phyloP scores from a whole-genome alignment of 306 rosid species.

The Vicia faba region DNA sequence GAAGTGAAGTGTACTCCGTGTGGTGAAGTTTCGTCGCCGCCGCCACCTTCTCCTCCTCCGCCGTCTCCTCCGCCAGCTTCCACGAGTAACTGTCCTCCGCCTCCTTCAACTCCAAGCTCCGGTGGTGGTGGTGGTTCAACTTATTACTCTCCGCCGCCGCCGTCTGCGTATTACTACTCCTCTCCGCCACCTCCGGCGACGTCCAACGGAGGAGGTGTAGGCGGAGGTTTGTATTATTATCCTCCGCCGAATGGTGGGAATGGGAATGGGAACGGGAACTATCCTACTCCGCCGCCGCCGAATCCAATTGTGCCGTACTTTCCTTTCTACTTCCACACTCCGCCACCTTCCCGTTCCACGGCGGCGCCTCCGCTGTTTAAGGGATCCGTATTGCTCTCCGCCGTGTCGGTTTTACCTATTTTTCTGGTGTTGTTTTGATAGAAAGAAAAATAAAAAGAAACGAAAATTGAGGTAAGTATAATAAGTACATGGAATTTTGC shows the following conservation, averaged over 20 bases:
- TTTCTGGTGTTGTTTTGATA: conserved; percentile 47
- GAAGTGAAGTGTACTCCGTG: conserved; percentile 92
- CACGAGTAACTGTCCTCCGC: conserved; percentile 60
- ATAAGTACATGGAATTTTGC: conserved; percentile 50
- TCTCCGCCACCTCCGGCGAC: conserved; percentile 44
- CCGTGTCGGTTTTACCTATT: conserved; percentile 26
- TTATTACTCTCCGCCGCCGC: conserved; percentile 75
- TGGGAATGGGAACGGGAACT: conserved; percentile 36
- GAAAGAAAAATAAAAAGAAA: background rate
- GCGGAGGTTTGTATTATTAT: conserved; percentile 46
- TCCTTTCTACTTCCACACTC: conserved; percentile 73
- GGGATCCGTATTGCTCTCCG: conserved; percentile 9
- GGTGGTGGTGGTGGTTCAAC: conserved; percentile 18
- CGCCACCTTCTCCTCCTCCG: conserved; percentile 52
- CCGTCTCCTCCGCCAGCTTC: conserved; percentile 40
- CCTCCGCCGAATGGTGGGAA: conserved; percentile 57
- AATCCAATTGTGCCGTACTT: conserved; percentile 94
- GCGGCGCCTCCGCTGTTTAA: conserved; percentile 39
- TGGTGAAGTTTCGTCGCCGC: conserved; percentile 54
- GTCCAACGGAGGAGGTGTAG: conserved; percentile 24
- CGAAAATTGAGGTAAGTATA: conserved; percentile 18
- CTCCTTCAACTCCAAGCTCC: conserved; percentile 62
- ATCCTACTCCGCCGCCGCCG: conserved; percentile 85
- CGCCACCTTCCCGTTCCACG: conserved; percentile 59
- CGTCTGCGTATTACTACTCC: conserved; percentile 45